phyloP scores from a whole-genome alignment of 2,329 filamentous ascomycete genomes.

The Diaporthe sp. region DNA sequence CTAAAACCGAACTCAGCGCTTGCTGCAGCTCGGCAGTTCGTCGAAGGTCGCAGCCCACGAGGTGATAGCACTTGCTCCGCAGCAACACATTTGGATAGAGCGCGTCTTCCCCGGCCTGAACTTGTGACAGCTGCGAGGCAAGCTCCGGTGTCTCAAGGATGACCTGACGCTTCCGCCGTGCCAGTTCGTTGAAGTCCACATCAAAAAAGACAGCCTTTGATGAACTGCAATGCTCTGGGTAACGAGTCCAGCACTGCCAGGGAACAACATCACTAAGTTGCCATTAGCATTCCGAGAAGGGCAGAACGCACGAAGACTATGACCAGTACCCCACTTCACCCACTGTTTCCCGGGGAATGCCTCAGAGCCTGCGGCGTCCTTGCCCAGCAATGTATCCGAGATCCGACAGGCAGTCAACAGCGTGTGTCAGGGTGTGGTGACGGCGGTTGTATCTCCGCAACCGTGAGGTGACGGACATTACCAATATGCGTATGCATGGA shows the following conservation, averaged over 20 bases:
- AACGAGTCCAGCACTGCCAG: slow-evolving; percentile 83
- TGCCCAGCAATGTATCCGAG: background rate
- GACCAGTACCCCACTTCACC: background rate
- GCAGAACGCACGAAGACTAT: slow-evolving; percentile 16
- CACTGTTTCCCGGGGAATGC: too few relatives aligned
- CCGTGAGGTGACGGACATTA: background rate
- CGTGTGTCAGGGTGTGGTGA: background rate
- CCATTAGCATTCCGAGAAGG: background rate
- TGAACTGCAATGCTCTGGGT: slow-evolving; percentile 67
- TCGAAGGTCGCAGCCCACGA: slow-evolving; percentile 85
- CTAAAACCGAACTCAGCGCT: slow-evolving; percentile 70
- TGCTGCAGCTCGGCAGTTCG: slow-evolving; percentile 73
- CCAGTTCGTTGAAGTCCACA: slow-evolving; percentile 86
- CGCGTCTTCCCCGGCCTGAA: slow-evolving; percentile 57
- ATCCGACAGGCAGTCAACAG: background rate
- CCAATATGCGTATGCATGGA: background rate
- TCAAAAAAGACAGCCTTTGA: slow-evolving; percentile 79
- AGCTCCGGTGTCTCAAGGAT: slow-evolving; percentile 76
- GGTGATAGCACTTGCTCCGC: slow-evolving; percentile 79
- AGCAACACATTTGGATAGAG: slow-evolving; percentile 63
- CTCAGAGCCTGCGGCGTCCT: background rate
- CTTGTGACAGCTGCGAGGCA: slow-evolving; percentile 62
- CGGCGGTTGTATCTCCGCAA: background rate
- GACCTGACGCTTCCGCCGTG: slow-evolving; percentile 78
- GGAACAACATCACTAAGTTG: slow-evolving; percentile 82